Evolutionary conservation across 306 rosid species (phyloP), one percentile per base, ranked within the genome.

Genomic region (Boehmeria nivea): DNA sequence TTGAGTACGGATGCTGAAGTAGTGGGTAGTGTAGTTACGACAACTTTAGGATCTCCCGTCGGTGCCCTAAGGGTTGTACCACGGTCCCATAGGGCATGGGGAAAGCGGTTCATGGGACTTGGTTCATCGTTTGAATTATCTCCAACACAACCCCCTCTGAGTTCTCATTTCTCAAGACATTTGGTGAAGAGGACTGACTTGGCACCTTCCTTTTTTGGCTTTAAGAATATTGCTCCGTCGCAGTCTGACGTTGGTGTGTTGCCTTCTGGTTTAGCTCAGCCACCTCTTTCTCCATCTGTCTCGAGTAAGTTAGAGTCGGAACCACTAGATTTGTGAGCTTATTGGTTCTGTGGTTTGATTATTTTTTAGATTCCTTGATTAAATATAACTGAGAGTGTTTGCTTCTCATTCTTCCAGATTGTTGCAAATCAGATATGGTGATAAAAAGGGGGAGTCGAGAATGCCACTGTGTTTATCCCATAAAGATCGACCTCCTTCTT

Each of bases 381-480:
- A 31, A 31, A 31, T 10, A 10, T 4, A 6, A 31, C 36, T 31
- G 36, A 31, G 36, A 31, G 9, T 31, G 57, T 45, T 61, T 59
- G 15, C 2, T 23, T 63, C 65, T 72, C 36, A 46, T 51, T 73
- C n/a, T 54, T 59, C 74, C 83, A 91, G 99, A 83, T 76, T 91
- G 96, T 70, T 91, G 99, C 73, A 71, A 71, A 61, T 76, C 71
- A 54, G 82, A 75, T 75, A 87, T 69, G 95, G 93, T 87, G 60
- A 61, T 76, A 73, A 82, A 71, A 58, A 81, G 83, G 51, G 96
- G 77, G 54, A 83, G 80, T 72, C 75, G 23, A 46, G 61, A 59
- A 46, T 91, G 96, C 68, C 81, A 79, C 48, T 91, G 99, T 54
- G 96, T 79, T 40, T 91, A 87, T 85, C 99, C 99, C 40, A 70